phyloP scores from a whole-genome alignment of 495 filamentous ascomycete species.

The Aspergillus conjunctus region DNA sequence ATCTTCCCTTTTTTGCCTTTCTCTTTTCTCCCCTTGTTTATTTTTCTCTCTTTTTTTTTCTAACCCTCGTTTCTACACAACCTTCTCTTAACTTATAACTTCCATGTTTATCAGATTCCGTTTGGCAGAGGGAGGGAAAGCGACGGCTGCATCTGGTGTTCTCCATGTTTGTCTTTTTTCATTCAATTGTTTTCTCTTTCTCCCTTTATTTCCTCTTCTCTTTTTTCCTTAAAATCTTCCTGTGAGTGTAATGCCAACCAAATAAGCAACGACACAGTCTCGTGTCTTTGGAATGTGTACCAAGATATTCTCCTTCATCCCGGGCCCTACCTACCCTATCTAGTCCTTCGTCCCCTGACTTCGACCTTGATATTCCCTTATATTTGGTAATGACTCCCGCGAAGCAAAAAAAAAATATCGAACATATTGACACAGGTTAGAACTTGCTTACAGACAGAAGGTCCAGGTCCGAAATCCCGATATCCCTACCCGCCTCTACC shows the following conservation, averaged over 20 bases:
- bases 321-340: background rate
- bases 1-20: constrained; percentile 26
- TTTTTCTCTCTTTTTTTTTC: constrained; percentile 21
- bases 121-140: constrained; percentile 39
- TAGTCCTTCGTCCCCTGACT: background rate
- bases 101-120: constrained; percentile 37
- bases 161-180: constrained; percentile 30
- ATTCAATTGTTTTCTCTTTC: constrained; percentile 20
- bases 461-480: too few species aligned
- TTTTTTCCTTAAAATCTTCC: constrained; percentile 33
- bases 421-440: too few species aligned
- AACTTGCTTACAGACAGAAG: too few species aligned
- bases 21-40: constrained; percentile 16
- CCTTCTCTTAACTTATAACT: constrained; percentile 26
- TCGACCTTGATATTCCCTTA: background rate
- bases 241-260: constrained; percentile 38
- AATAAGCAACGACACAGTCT: constrained; percentile 37
- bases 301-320: constrained; percentile 12
- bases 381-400: constrained; percentile 11
- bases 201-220: constrained; percentile 20
- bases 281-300: constrained; percentile 30
- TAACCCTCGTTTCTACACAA: constrained; percentile 19
- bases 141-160: constrained; percentile 38
- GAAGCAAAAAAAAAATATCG: background rate
- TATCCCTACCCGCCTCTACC: too few species aligned